Evolutionary conservation across 2,329 filamentous ascomycete genomes (phyloP), one percentile per base, ranked within the genome.

Genomic region (Diaporthe humulicola): DNA sequence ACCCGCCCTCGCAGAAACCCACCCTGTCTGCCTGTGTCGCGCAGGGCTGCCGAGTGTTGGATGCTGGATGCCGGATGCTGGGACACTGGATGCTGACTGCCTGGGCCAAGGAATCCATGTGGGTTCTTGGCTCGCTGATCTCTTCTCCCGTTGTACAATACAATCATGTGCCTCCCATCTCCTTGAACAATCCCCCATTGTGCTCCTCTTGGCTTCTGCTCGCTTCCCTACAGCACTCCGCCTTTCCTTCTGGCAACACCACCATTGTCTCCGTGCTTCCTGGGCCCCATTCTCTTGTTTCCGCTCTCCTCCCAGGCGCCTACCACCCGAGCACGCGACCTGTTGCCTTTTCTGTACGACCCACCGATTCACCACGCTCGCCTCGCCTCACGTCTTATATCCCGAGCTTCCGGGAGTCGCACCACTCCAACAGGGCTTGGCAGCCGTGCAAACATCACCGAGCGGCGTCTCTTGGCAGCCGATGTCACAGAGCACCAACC

Each of bases 221-320:
- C 61, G 45, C 45, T 54, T 54, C 64, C 25, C 33, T 67, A 52
- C 33, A 25, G 10, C 64, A 52, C 64, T 54, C 64, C 33, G 48
- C 64, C 64, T 54, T 69, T 40, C 48, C 28, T 25, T 30, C 60
- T 42, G 64, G 64, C 64, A 30, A 54, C 48, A 69, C 48, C 64
- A 69, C 48, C 33, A 69, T 30, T 69, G 64, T 54, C 64, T 69
- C 64, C 48, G 45, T 54, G 64, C 64, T 69, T 69, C 48, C 45
- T 67, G 30, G 45, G 61, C 12, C 45, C 61, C 61, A 22, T 67
- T n/a, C 36, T 28, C 61, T 38, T 19, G 30, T 52, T 38, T n/a
- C 42, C 30, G 36, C 25, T 45, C 33, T 52, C 57, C 42, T 64
- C n/a, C 58, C 45, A 40, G 70, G 48, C 30, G 6, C 19, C 36